Base-by-base conservation (phyloP, 768 basidiomycete genomes). In the Gloeostereum incarnatum region DNA sequence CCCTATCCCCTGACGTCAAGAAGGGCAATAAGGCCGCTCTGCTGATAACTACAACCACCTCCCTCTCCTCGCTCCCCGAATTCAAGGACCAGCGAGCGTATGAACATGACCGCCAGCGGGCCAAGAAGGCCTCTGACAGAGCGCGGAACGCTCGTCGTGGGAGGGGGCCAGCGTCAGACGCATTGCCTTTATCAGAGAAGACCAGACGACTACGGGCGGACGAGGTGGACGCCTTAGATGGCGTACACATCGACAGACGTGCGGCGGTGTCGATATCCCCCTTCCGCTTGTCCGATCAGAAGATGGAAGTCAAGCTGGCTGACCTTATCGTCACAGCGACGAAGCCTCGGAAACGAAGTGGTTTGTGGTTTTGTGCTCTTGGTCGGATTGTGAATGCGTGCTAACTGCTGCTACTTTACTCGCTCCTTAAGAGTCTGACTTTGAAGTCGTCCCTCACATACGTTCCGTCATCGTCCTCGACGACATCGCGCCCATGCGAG, bases 401-500 rank as follows among this genome's bases (percentile, higher is more conserved):
- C 23, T 36, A 27, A 37, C n/a, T 32, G 18, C 32, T 20, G 31
- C 34, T 42, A n/a, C 16, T 34, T 4, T 13, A 1, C 26, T 29
- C 20, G 26, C 32, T 19, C 9, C 31, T 14, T 17, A 45, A 67
- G 74, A 64, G 19, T 63, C 62, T 25, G 76, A 76, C 39, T 80
- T 75, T 45, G 76, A 78, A 56, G 50, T 78, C 18, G 56, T 80
- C 8, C 74, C 75, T 3, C 61, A 59, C 23, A 51, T 73, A 30
- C 71, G 65, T 21, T 63, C 69, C 23, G 76, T 80, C 32, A 75
- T 80, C 42, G 73, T 63, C 20, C 58, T 80, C 27, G 76, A 78
- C 46, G 78, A 80, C 44, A 43, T 52, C 13, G 43, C 48, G 19
- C 45, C 41, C 32, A 49, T 54, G 5, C 58, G 55, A 21, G 70